phyloP scores from a whole-genome alignment of 2,329 filamentous ascomycete genomes.

The Fusarium pseudonygamai region DNA sequence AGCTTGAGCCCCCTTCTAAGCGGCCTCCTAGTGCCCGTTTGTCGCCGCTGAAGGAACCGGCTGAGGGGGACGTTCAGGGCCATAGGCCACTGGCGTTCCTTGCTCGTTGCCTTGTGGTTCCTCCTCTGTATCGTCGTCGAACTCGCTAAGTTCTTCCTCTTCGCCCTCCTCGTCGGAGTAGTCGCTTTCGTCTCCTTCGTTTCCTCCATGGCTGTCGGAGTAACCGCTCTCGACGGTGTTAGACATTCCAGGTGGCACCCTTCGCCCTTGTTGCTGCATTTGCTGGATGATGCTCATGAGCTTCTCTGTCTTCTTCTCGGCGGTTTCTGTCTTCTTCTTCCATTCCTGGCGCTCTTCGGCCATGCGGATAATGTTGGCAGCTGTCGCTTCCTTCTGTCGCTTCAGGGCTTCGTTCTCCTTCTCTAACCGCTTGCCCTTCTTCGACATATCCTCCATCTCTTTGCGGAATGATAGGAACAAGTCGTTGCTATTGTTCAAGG shows the following conservation, averaged over 20 bases:
- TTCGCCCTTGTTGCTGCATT: slow-evolving; percentile 94
- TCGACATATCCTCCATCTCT: slow-evolving; percentile 99
- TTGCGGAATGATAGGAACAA: slow-evolving; percentile 96
- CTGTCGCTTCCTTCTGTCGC: slow-evolving; percentile 91
- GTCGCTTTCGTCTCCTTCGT: slow-evolving; percentile 68
- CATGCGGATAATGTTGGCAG: slow-evolving; percentile 96
- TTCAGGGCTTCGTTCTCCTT: slow-evolving; percentile 94
- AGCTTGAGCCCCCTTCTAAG: slow-evolving; percentile 26
- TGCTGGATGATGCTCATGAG: slow-evolving; percentile 94
- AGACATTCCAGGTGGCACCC: slow-evolving; percentile 71
- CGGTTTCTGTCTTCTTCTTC: slow-evolving; percentile 68
- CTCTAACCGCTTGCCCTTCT: slow-evolving; percentile 96
- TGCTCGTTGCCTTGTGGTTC: slow-evolving; percentile 53
- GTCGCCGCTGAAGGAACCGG: slow-evolving; percentile 48
- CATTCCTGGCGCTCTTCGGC: slow-evolving; percentile 91
- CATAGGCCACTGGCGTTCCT: slow-evolving; percentile 54
- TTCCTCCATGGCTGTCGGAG: slow-evolving; percentile 59
- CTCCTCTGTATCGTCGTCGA: slow-evolving; percentile 69
- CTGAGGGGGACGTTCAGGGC: slow-evolving; percentile 59
- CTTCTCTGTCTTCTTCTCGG: slow-evolving; percentile 83
- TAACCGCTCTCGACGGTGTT: slow-evolving; percentile 69
- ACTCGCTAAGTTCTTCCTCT: slow-evolving; percentile 71
- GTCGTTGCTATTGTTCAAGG: slow-evolving; percentile 97
- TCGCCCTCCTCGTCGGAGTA: slow-evolving; percentile 72
- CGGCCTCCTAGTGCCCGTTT: slow-evolving; percentile 56